Conservation (phyloP, 106 monocot species). For the Agapanthus africanus region DNA sequence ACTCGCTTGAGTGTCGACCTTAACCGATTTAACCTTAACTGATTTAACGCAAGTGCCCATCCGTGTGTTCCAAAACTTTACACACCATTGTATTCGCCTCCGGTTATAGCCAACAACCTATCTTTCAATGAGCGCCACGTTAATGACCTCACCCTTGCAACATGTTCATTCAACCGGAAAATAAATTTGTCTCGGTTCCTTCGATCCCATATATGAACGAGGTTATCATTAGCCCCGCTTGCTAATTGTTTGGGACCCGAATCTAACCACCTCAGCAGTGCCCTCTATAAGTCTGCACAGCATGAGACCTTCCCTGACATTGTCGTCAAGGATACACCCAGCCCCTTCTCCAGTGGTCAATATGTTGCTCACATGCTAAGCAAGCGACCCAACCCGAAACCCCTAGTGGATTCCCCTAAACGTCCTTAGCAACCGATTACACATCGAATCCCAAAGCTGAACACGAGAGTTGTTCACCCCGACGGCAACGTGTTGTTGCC, state of each 20-base stretch:
- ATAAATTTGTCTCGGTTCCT: constrained; percentile 28
- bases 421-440: too few relatives aligned
- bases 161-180: constrained; percentile 38
- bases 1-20: constrained; percentile 51
- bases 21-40: too few relatives aligned
- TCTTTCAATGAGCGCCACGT: constrained; percentile 65
- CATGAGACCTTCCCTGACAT: constrained; percentile 37
- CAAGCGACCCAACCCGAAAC: too few relatives aligned
- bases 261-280: constrained; percentile 47
- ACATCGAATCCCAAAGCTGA: too few relatives aligned
- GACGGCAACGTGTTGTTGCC: too few relatives aligned
- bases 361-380: too few relatives aligned
- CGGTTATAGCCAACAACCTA: constrained; percentile 49
- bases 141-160: constrained; percentile 51
- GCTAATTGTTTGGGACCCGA: constrained; percentile 26
- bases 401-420: too few relatives aligned
- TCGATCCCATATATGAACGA: constrained; percentile 55
- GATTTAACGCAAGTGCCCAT: constrained; percentile 49
- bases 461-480: too few relatives aligned
- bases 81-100: constrained; percentile 41
- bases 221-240: constrained; percentile 46
- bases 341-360: constrained; percentile 58
- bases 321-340: constrained; percentile 49
- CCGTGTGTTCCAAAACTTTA: constrained; percentile 63
- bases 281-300: constrained; percentile 31